Evolutionary conservation across 1,284 basidiomycete species (phyloP).

Genomic region (Phlebopus sp.): DNA sequence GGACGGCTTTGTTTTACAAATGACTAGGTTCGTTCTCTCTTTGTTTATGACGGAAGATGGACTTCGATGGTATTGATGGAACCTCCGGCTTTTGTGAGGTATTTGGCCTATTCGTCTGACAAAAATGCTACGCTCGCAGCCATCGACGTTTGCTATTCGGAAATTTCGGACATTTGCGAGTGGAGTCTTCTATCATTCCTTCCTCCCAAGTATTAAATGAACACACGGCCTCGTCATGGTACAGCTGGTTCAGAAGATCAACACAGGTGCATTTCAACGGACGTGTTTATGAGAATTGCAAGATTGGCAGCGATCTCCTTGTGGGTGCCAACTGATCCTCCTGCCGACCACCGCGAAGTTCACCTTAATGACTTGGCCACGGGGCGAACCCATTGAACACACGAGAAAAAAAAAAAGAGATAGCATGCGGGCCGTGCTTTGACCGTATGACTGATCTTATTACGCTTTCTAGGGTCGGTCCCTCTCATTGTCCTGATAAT

Average conservation of each 20-base stretch:
- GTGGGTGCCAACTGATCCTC: neutral
- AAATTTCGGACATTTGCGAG: slow-evolving; percentile 3
- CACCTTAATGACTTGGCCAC: neutral
- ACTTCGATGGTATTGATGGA: neutral
- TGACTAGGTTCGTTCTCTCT: slow-evolving; percentile 4
- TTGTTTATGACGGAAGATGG: neutral
- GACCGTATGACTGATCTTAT: neutral
- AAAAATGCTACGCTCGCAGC: neutral
- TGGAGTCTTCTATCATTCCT: slow-evolving; percentile 1
- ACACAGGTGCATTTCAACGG: neutral
- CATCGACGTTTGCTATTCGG: slow-evolving; percentile 4
- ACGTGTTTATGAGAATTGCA: neutral
- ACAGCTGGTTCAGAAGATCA: neutral
- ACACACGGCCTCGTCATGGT: neutral
- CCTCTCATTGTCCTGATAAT: neutral
- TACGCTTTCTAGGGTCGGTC: neutral
- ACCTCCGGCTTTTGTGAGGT: neutral
- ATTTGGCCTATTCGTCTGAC: neutral
- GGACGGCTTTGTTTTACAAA: slow-evolving; percentile 6
- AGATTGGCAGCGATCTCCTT: neutral
- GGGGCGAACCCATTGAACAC: slow-evolving; percentile 2
- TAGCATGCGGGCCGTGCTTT: neutral
- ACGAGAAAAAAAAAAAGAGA: slow-evolving; percentile 4
- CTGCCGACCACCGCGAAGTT: neutral
- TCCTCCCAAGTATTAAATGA: neutral